Evolutionary conservation across 2,329 filamentous ascomycete species (phyloP).

Genomic region (Cladosporium cucumerinum): DNA sequence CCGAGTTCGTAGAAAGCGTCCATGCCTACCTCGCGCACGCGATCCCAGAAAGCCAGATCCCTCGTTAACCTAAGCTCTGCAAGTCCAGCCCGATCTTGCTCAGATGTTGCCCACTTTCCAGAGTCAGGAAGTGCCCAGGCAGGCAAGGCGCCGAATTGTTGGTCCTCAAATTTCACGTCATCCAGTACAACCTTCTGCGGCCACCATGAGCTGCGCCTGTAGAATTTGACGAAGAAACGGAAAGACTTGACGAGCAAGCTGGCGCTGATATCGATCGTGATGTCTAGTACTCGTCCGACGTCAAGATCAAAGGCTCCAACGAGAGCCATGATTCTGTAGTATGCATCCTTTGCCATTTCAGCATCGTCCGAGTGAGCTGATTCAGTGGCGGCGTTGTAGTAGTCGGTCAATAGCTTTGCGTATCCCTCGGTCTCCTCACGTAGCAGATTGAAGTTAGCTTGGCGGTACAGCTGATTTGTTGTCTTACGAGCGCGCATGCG

Average conservation of each 20-base stretch:
- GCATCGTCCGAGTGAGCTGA: conserved; percentile 72
- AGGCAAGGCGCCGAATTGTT: conserved; percentile 67
- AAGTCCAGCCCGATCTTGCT: conserved; percentile 64
- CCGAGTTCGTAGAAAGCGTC: conserved; percentile 89
- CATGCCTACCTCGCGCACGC: conserved; percentile 71
- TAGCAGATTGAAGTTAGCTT: conserved; percentile 93
- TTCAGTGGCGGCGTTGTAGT: conserved; percentile 78
- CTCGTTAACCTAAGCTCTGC: conserved; percentile 58
- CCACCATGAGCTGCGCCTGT: conserved; percentile 96
- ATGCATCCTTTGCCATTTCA: conserved; percentile 76
- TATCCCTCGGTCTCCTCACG: conserved; percentile 96
- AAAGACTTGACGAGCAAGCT: conserved; percentile 89
- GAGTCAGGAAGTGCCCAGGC: conserved; percentile 78
- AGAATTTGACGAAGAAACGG: conserved; percentile 89
- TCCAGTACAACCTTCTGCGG: conserved; percentile 62
- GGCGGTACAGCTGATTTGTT: conserved; percentile 89
- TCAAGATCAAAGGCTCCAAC: conserved; percentile 97
- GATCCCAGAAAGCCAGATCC: conserved; percentile 76
- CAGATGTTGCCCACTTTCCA: conserved; percentile 58
- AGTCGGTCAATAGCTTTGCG: conserved; percentile 90
- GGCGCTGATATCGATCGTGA: conserved; percentile 91
- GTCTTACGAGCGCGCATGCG: conserved; percentile 82
- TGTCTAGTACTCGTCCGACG: conserved; percentile 88
- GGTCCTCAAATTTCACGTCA: conserved; percentile 46
- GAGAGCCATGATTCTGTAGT: conserved; percentile 86